These are phyloP conservation scores for Floccularia luteovirens DNA, from an alignment of 768 basidiomycete species.

Conservation along the genomic window DNA sequence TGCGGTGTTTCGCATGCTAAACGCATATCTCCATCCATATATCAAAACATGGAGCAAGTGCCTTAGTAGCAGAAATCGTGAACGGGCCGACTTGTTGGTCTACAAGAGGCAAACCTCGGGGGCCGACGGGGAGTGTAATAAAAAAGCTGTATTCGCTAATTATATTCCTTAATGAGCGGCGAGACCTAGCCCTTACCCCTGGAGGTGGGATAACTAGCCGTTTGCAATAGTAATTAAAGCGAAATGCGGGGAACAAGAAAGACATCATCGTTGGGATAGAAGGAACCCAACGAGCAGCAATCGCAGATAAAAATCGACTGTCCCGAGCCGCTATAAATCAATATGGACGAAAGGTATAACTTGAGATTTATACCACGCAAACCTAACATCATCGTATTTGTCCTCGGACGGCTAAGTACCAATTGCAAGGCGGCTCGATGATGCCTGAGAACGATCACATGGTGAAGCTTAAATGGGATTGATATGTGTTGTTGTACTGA, in stretches of 20 bases:
- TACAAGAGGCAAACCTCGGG: conserved; percentile 8
- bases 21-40: conserved; percentile 3
- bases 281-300: no score
- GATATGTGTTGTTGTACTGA: no score
- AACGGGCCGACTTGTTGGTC: conserved; percentile 11
- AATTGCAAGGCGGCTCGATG: no score
- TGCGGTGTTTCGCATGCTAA: conserved; percentile 4
- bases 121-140: conserved; percentile 10
- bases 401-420: no score
- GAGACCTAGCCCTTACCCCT: not conserved
- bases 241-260: not conserved
- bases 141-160: conserved; percentile 5
- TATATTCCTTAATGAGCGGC: not conserved
- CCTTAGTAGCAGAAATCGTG: conserved; percentile 13
- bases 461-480: no score
- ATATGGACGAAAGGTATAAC: no score
- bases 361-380: no score
- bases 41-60: not conserved
- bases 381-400: no score
- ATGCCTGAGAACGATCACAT: no score
- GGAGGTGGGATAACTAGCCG: not conserved
- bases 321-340: no score
- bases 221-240: not conserved
- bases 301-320: no score
- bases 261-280: no score